Evolutionary conservation across 2,329 filamentous ascomycete genomes (phyloP), one percentile per base, ranked within the genome.

Genomic region (Waltergamsia citrina): DNA sequence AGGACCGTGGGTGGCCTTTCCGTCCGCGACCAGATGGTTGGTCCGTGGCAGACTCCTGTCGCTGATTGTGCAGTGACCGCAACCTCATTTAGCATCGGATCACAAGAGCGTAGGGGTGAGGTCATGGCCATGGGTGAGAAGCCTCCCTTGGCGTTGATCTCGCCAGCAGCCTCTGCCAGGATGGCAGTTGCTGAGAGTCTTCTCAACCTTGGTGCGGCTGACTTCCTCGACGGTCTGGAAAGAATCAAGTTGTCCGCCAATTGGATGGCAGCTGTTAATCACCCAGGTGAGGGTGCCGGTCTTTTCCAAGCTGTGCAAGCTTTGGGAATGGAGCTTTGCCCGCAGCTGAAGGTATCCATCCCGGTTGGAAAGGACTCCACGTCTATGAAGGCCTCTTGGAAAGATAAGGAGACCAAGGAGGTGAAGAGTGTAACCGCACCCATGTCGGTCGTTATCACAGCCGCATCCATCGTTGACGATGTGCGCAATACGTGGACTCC

Each of bases 111-210:
- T 49, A 84, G 80, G 19, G 92, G 92, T 45, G 92, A 96, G 57
- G 88, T 88, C n/a, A 94, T 96, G 85, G 81, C 87, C 2, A 93
- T 94, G 82, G 92, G 92, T 22, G 90, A 95, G 60, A 92, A 84
- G 60, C 85, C 88, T 27, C 82, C 80, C 0, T 63, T 98, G 35
- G 92, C 92, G 6, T 70, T 98, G 16, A 94, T 98, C 38, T 90
- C 85, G 5, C 75, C 90, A 4, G 84, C 79, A 28, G 86, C 92
- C 16, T 96, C 92, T 15, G 88, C 92, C 12, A 78, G 88, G 34
- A 98, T 98, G 92, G 87, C 92, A 3, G 88, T 98, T 38, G 88
- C 81, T 2, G 92, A 98, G 61, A 86, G 84, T 39, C 67, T 98
- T 39, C 79, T 94, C 74, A 98, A 98, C 57, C 68, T 98, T 38